These are phyloP conservation scores for Juglanconis oblonga DNA, from an alignment of 2,329 filamentous ascomycete genomes.

Conservation along the genomic window DNA sequence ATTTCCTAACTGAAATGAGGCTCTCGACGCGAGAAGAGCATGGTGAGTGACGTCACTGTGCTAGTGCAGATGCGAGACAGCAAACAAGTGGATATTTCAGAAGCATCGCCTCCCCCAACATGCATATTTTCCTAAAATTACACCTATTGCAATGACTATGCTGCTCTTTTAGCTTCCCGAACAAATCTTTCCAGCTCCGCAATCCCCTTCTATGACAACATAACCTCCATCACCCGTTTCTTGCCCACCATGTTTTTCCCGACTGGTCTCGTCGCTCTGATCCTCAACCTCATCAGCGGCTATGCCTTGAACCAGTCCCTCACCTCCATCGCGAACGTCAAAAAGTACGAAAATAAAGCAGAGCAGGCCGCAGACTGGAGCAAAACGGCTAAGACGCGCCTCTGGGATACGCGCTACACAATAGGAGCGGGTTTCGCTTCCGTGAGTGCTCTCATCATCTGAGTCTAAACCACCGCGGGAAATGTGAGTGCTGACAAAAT, in stretches of 20 bases:
- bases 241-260: conserved; percentile 12
- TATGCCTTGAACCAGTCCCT: conserved; percentile 23
- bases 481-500: neutral
- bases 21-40: neutral
- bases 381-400: conserved; percentile 23
- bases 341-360: conserved; percentile 27
- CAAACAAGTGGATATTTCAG: neutral
- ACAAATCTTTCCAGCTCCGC: neutral
- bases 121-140: too few species aligned
- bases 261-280: conserved; percentile 18
- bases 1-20: neutral
- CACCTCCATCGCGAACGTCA: conserved; percentile 26
- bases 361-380: conserved; percentile 30
- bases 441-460: conserved; percentile 15
- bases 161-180: too few species aligned
- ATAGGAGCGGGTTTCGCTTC: conserved; percentile 26
- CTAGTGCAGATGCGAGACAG: neutral
- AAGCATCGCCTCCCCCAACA: neutral
- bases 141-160: too few species aligned
- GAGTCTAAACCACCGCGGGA: too few species aligned
- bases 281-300: conserved; percentile 21
- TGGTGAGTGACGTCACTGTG: neutral
- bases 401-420: conserved; percentile 28
- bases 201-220: neutral
- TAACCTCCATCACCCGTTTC: too few species aligned